Evolutionary conservation across 2,329 filamentous ascomycete species (phyloP).

Genomic region (Diaporthe australafricana): DNA sequence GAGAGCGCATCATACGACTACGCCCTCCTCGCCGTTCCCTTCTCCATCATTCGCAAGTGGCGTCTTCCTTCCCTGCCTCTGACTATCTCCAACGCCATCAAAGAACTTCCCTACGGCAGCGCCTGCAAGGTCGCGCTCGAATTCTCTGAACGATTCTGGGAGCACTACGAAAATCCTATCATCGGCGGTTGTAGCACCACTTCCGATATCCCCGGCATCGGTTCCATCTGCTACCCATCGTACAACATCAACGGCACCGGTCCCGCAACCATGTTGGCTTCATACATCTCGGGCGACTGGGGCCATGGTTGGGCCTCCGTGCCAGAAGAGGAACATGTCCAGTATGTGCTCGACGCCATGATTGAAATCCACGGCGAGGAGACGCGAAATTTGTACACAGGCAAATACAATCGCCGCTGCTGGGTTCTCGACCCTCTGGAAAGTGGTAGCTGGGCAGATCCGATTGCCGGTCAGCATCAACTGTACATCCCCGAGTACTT

Average conservation of each 20-base stretch:
- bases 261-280: slow-evolving; percentile 71
- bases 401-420: slow-evolving; percentile 72
- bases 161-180: slow-evolving; percentile 64
- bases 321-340: slow-evolving; percentile 70
- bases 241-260: slow-evolving; percentile 74
- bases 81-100: slow-evolving; percentile 60
- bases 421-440: slow-evolving; percentile 73
- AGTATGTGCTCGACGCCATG: slow-evolving; percentile 73
- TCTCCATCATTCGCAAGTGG: slow-evolving; percentile 73
- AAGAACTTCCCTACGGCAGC: slow-evolving; percentile 54
- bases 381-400: slow-evolving; percentile 71
- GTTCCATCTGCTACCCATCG: slow-evolving; percentile 73
- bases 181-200: slow-evolving; percentile 70
- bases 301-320: slow-evolving; percentile 56
- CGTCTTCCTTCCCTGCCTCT: slow-evolving; percentile 56
- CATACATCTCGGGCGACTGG: slow-evolving; percentile 62
- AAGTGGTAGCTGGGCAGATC: slow-evolving; percentile 71
- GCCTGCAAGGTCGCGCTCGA: slow-evolving; percentile 74
- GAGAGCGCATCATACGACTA: slow-evolving; percentile 71
- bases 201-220: slow-evolving; percentile 70
- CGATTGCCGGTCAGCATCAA: slow-evolving; percentile 73
- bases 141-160: slow-evolving; percentile 74
- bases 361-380: slow-evolving; percentile 72
- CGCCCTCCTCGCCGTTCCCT: slow-evolving; percentile 71
- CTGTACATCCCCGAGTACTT: slow-evolving; percentile 80